A percentile compares a stretch with the other conserved stretches of the same genome.
Conservation (phyloP, 2,329 filamentous ascomycete genomes). For the Monilinia fructicola region DNA sequence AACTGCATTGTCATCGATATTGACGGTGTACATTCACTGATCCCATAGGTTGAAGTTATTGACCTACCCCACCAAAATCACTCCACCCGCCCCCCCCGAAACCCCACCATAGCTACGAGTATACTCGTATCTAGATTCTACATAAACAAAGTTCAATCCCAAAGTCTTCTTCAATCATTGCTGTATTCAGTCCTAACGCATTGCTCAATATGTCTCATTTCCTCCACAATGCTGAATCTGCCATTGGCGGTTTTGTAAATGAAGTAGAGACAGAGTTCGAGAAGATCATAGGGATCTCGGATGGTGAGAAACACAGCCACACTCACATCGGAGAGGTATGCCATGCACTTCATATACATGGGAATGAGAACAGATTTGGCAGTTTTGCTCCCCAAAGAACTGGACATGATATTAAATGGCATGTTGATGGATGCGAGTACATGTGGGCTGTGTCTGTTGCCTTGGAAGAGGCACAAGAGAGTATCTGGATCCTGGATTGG, state of each 20-base stretch:
- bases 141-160: constrained; percentile 11
- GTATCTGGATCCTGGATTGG: constrained; percentile 79
- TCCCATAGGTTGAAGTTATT: background rate
- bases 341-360: constrained; percentile 45
- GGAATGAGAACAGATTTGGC: constrained; percentile 54
- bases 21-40: constrained; percentile 13
- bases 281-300: constrained; percentile 38
- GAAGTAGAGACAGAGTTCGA: constrained; percentile 29
- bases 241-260: constrained; percentile 28
- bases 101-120: constrained; percentile 16
- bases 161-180: background rate
- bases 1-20: constrained; percentile 1
- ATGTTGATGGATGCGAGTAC: constrained; percentile 79
- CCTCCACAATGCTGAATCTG: constrained; percentile 27
- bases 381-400: constrained; percentile 73
- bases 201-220: constrained; percentile 30
- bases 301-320: constrained; percentile 46
- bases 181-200: background rate
- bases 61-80: constrained; percentile 8
- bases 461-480: constrained; percentile 72
- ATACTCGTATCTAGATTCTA: background rate
- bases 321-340: constrained; percentile 46
- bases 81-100: constrained; percentile 6
- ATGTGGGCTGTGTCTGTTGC: constrained; percentile 83
- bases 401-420: constrained; percentile 80